Conservation (phyloP, 2,329 filamentous ascomycete genomes). For the Didymella exigua region DNA sequence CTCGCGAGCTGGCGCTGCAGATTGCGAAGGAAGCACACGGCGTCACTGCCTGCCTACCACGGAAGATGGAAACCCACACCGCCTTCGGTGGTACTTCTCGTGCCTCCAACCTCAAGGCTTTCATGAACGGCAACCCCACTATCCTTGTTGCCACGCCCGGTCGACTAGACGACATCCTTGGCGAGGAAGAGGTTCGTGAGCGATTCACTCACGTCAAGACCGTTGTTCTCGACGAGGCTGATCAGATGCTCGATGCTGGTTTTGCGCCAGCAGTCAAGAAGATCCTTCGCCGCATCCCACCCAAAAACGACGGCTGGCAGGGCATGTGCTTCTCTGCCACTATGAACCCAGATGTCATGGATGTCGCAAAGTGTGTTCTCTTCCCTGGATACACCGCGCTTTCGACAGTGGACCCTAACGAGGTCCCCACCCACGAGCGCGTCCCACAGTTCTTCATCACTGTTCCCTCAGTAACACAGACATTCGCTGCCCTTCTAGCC, state of each 20-base stretch:
- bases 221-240: conserved; percentile 53
- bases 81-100: conserved; percentile 51
- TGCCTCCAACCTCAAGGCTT: conserved; percentile 41
- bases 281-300: conserved; percentile 58
- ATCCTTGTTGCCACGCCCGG: conserved; percentile 57
- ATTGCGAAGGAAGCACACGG: conserved; percentile 55
- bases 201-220: conserved; percentile 54
- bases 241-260: conserved; percentile 58
- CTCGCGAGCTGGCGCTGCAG: conserved; percentile 57
- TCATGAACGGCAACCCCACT: conserved; percentile 46
- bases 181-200: conserved; percentile 51
- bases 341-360: conserved; percentile 52
- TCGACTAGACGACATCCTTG: conserved; percentile 55
- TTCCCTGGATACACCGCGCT: conserved; percentile 51
- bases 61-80: conserved; percentile 52
- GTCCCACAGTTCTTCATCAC: conserved; percentile 57
- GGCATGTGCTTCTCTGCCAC: conserved; percentile 58
- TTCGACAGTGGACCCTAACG: conserved; percentile 53
- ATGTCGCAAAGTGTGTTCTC: conserved; percentile 53
- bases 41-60: conserved; percentile 50
- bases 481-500: conserved; percentile 53
- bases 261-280: conserved; percentile 60
- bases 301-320: conserved; percentile 57
- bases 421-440: conserved; percentile 54
- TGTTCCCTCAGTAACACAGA: conserved; percentile 51